Evolutionary conservation across 2,329 filamentous ascomycete genomes (phyloP).

Genomic region (Arthrobotrys musiformis): DNA sequence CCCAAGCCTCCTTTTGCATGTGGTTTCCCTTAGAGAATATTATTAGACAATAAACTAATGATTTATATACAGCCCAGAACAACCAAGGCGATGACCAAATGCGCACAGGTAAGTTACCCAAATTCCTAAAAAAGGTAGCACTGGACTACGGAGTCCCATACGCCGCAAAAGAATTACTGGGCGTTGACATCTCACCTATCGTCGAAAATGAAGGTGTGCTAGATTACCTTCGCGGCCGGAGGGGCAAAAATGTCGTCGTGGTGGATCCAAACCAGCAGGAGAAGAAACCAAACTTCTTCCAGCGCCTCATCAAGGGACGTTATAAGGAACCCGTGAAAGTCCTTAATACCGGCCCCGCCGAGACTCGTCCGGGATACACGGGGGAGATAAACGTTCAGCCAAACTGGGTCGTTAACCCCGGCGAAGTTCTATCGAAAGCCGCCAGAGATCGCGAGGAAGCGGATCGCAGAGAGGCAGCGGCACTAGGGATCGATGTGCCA

Average conservation of each 20-base stretch:
- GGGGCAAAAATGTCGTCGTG: not conserved
- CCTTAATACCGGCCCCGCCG: not conserved
- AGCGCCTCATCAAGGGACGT: not conserved
- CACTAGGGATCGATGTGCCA: not conserved
- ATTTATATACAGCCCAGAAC: not conserved
- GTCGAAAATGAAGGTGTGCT: not conserved
- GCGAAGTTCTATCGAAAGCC: not conserved
- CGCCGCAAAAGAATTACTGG: not conserved
- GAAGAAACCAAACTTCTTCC: not conserved
- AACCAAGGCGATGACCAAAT: not conserved
- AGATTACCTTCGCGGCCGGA: not conserved
- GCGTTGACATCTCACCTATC: not conserved
- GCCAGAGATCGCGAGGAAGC: not conserved
- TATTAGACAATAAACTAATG: not conserved
- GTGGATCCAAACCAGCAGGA: not conserved
- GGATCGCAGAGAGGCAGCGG: not conserved
- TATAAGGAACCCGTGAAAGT: not conserved
- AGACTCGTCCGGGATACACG: not conserved
- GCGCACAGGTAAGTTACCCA: not conserved
- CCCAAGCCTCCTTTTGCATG: not conserved
- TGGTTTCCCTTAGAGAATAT: no score
- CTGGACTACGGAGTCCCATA: not conserved
- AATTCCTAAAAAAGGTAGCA: not conserved
- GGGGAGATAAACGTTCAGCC: conserved; percentile 8
- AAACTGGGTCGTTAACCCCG: conserved; percentile 16